phyloP scores from a whole-genome alignment of 1,284 basidiomycete genomes.

The Cutaneotrichosporon sp. region DNA sequence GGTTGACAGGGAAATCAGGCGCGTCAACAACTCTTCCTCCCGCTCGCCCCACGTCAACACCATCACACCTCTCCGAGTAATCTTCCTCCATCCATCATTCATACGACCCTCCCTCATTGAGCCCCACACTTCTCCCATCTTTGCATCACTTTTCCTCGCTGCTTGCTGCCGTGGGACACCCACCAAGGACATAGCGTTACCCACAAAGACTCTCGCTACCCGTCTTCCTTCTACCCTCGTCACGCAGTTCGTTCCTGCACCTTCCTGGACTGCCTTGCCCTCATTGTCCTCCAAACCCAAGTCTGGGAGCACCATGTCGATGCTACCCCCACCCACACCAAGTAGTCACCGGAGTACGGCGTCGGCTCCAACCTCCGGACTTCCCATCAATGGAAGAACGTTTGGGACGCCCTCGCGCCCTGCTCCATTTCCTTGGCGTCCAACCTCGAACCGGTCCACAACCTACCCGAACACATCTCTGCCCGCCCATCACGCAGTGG shows the following conservation, averaged over 20 bases:
- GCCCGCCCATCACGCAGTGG: background rate
- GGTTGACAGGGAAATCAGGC: too few species aligned
- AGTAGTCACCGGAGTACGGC: background rate
- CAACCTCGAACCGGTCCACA: background rate
- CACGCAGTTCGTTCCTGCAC: background rate
- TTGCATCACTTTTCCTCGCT: background rate
- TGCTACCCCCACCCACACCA: slow-evolving; percentile 5
- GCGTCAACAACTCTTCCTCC: too few species aligned
- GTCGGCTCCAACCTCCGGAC: background rate
- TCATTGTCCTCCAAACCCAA: background rate
- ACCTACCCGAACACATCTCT: background rate
- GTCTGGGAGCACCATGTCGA: slow-evolving; percentile 6
- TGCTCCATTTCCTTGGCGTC: background rate
- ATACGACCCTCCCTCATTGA: background rate
- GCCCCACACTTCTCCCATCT: background rate
- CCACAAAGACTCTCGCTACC: background rate
- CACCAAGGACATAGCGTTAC: background rate
- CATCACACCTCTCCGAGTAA: too few species aligned
- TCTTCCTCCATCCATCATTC: background rate
- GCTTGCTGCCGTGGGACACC: background rate
- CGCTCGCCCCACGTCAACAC: too few species aligned
- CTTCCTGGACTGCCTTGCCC: background rate
- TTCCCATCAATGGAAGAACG: background rate
- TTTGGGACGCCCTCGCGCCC: background rate
- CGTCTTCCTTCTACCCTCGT: background rate